Evolutionary conservation across 2,329 filamentous ascomycete species (phyloP), one percentile per base, ranked within the genome.

Genomic region (Penicillium thymicola): DNA sequence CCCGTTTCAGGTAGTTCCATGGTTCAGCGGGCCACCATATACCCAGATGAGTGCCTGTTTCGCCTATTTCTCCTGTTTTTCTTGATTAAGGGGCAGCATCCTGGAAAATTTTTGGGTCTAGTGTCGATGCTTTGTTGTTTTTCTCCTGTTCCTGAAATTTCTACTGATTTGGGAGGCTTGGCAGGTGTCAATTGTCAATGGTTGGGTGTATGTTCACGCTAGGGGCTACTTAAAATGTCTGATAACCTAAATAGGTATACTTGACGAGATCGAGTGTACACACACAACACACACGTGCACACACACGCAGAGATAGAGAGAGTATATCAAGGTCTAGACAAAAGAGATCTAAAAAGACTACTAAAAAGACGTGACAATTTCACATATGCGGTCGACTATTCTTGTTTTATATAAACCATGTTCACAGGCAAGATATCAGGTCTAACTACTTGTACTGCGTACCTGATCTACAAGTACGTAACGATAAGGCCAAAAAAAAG

Each of bases 1-100:
- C 34, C 52, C 3, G 34, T 55, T 36, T 51, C n/a, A 40, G 27
- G 9, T 27, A 8, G n/a, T 40, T 32, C 54, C 54, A 55, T 46
- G 54, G 54, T 46, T 46, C 54, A 41, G 13, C n/a, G 11, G 27
- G 13, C 11, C 27, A 45, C n/a, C 21, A 36, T 7, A 25, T 21
- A 38, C 36, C 36, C 18, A 38, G 2, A 6, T 8, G 4, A 21
- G 28, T 28, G 5, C n/a, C 18, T 36, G n/a, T 25, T 37, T 32
- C 44, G 9, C 16, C 11, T 25, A 9, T 36, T 44, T 10, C 21
- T 34, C 34, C 13, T 23, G 16, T 27, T 49, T 32, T 21, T 8
- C 2, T 25, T 44, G 25, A 55, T 55, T 51, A 55, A 51, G 46
- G 46, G 40, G 46, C 13, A 23, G 9, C 13, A 25, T 32, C 14